Evolutionary conservation across 306 rosid species (phyloP).

Genomic region (Oemleria cerasiformis): DNA sequence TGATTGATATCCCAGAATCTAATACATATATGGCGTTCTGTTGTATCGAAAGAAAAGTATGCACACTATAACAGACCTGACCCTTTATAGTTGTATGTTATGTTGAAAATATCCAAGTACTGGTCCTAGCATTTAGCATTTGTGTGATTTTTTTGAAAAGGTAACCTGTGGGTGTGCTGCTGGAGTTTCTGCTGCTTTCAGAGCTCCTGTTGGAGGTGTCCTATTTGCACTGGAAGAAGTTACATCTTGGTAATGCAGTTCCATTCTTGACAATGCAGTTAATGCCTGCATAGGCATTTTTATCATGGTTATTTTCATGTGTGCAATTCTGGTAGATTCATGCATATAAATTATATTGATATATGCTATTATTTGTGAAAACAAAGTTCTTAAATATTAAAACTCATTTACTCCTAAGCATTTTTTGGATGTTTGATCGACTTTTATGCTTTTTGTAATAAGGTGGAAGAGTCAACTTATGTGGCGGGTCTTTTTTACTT

Average conservation of each 20-base stretch:
- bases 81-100: not conserved
- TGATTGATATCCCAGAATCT: not conserved
- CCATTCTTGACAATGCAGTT: not conserved
- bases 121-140: slow-evolving; percentile 7
- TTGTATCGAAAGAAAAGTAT: not conserved
- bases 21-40: not conserved
- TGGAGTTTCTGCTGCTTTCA: slow-evolving; percentile 97
- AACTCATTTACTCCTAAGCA: not conserved
- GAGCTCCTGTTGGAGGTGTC: slow-evolving; percentile 99
- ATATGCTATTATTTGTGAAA: not conserved
- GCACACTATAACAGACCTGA: not conserved
- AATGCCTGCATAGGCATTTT: not conserved
- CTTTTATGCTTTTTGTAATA: slow-evolving; percentile 10
- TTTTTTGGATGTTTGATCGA: not conserved
- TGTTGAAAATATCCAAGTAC: not conserved
- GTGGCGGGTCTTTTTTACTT: slow-evolving; percentile 98
- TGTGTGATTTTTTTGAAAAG: slow-evolving; percentile 50
- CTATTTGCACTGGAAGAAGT: slow-evolving; percentile 98
- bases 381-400: not conserved
- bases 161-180: slow-evolving; percentile 99
- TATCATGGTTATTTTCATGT: not conserved
- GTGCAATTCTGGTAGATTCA: not conserved
- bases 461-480: slow-evolving; percentile 78
- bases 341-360: not conserved
- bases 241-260: slow-evolving; percentile 75